Base-by-base conservation (phyloP, 1,284 basidiomycete species). In the Baeospora myosura region DNA sequence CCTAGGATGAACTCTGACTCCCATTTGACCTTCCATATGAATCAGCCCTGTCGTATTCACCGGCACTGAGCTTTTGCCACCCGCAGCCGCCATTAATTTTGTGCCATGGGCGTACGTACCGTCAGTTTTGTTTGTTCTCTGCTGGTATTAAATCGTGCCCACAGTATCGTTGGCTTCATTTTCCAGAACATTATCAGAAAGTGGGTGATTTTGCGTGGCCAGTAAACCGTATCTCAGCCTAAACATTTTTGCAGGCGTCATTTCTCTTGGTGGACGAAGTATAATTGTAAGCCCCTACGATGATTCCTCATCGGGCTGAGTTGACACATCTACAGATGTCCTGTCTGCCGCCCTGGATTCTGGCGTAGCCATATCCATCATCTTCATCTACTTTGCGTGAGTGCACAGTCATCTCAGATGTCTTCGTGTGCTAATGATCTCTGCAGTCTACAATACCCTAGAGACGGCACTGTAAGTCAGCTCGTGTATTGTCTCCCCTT, bases 261-360 rank as follows among this genome's bases (percentile, higher is more conserved):
- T 49, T 85, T 84, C 62, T 61, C 70, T 0, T 84, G 80, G 78
- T 85, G 81, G 82, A 69, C 72, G 17, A 83, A 83, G 61, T 83
- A 78, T 59, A 81, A 82, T 54, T 81, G 35, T 37, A 16, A 17
- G 20, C 20, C 11, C 12, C 8, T 8, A 34, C 8, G 8, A 8
- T 11, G 8, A 16, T 34, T 8, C 16, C 17, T 34, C 17, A 8
- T 34, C 10, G 17, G 16, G 8, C 32, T 7, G 16, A 17, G 10
- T 18, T 17, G 16, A 8, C 17, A 16, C 8, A 17, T 10, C 32
- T 16, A 10, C 16, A 37, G 35, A 81, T 52, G 71, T 81, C 8
- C 62, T 79, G 21, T 76, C 78, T 12, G 76, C 78, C 22, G 78
- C 74, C 0, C 64, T 81, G 32, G 78, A 81, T 52, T 63, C 74